Conservation (phyloP, 441 rosid species). For the Syzygium syzygioides region DNA sequence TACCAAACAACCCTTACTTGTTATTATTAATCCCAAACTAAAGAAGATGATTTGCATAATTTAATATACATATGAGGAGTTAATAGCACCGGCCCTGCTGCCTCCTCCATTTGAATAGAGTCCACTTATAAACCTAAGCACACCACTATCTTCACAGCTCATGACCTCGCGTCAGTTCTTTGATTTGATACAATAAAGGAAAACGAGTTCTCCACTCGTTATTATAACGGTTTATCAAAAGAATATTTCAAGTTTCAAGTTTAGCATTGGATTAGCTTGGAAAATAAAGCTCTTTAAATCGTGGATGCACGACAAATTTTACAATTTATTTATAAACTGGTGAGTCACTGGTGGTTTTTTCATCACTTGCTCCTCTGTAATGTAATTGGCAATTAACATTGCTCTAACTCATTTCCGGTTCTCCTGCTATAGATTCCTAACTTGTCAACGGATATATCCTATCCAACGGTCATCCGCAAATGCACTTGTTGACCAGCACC, state of each 20-base stretch:
- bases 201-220: not conserved
- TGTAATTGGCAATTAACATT: not conserved
- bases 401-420: not conserved
- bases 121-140: not conserved
- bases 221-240: too few relatives aligned
- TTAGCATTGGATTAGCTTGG: not conserved
- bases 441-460: not conserved
- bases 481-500: not conserved
- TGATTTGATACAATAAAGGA: not conserved
- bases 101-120: not conserved
- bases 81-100: not conserved
- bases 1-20: too few relatives aligned
- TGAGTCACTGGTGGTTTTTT: not conserved
- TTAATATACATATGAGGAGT: not conserved
- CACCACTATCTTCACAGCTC: not conserved
- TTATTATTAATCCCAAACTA: not conserved
- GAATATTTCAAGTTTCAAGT: not conserved
- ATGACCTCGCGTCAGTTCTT: not conserved
- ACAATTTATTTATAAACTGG: not conserved
- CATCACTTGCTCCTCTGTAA: not conserved
- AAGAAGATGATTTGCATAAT: too few relatives aligned
- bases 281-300: not conserved
- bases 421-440: not conserved
- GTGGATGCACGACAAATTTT: not conserved
- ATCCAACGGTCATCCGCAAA: rapidly evolving